phyloP scores from a whole-genome alignment of 306 rosid genomes.

The Corylus avellana region DNA sequence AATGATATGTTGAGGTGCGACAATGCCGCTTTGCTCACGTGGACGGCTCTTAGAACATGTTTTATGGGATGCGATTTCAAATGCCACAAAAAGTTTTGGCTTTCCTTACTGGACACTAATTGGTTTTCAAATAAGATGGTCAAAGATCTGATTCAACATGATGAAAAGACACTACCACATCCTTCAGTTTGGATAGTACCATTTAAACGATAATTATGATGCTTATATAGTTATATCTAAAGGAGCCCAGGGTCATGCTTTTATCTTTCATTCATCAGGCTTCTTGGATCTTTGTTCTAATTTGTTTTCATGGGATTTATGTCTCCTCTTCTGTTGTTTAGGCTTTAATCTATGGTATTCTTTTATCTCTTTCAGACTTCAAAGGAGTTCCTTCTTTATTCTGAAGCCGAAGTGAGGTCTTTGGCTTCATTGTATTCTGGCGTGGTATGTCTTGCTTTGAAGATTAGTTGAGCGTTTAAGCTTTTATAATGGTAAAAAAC shows the following conservation, averaged over 20 bases:
- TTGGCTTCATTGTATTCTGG: constrained; percentile 78
- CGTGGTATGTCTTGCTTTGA: constrained; percentile 63
- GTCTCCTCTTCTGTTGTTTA: not conserved
- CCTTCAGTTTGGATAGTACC: not conserved
- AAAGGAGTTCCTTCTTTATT: constrained; percentile 72
- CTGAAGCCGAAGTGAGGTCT: constrained; percentile 89
- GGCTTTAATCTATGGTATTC: not conserved
- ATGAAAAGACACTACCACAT: not conserved
- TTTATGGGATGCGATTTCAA: too few species aligned
- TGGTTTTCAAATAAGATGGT: too few species aligned
- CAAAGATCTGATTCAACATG: not conserved
- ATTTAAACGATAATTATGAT: not conserved
- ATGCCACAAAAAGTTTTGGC: too few species aligned
- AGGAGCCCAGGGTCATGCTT: not conserved
- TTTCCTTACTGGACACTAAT: too few species aligned
- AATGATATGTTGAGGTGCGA: too few species aligned
- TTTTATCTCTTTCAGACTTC: constrained; percentile 48
- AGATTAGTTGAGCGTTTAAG: not conserved
- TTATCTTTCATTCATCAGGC: not conserved
- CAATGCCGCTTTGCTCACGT: too few species aligned
- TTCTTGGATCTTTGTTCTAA: not conserved
- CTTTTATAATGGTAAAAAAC: constrained; percentile 9
- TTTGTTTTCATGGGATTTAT: not conserved
- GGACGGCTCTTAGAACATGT: too few species aligned
- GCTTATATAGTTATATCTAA: not conserved